Evolutionary conservation across 208 protist species (phyloP).

Genomic region (Leishmania lainsoni): DNA sequence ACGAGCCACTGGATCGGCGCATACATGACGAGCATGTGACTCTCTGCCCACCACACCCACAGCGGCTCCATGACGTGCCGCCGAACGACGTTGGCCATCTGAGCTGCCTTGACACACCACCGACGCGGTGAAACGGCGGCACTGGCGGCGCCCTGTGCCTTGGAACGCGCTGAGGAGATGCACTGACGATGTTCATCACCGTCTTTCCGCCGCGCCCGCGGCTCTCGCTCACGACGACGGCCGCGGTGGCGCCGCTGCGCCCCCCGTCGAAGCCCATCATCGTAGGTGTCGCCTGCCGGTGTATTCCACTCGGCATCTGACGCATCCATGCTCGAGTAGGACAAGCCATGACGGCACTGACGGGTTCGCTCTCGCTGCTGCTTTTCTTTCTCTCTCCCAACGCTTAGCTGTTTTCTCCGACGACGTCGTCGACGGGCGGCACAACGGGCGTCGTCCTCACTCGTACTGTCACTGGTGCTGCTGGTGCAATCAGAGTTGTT

Average conservation of each 20-base stretch:
- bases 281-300: too few relatives aligned
- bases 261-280: too few relatives aligned
- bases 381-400: too few relatives aligned
- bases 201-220: neutral
- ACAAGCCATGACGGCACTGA: neutral
- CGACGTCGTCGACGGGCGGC: neutral
- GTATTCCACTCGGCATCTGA: too few relatives aligned
- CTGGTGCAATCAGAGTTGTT: neutral
- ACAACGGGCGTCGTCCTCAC: neutral
- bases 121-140: neutral
- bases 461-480: neutral
- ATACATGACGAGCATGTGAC: conserved; percentile 55
- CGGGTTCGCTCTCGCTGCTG: neutral
- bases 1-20: conserved; percentile 61
- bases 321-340: neutral
- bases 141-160: neutral
- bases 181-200: neutral
- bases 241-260: too few relatives aligned
- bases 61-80: neutral
- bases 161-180: neutral
- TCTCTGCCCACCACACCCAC: conserved; percentile 25
- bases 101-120: neutral
- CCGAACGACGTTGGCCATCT: neutral
- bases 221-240: neutral
- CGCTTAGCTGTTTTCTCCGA: neutral